phyloP scores from a whole-genome alignment of 345 rosid species.

The Gossypium turneri region DNA sequence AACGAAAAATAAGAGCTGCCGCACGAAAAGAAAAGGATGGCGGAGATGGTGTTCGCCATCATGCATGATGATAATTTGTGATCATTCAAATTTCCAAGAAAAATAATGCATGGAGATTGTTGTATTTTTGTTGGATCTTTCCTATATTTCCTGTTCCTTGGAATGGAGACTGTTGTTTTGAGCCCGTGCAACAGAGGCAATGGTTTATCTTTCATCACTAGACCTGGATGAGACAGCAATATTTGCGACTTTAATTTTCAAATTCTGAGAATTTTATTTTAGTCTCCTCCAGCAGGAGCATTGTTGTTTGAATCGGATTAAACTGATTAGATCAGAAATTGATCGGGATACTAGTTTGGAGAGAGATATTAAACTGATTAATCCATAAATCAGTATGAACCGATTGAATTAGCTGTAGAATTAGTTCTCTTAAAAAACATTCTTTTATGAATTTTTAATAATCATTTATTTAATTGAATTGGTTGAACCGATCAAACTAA shows the following conservation, averaged over 20 bases:
- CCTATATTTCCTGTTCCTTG: constrained; percentile 7
- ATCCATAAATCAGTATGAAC: too few relatives aligned
- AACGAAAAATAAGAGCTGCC: constrained; percentile 70
- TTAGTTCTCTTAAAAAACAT: too few relatives aligned
- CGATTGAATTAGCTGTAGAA: too few relatives aligned
- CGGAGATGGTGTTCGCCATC: constrained; percentile 46
- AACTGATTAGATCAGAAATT: too few relatives aligned
- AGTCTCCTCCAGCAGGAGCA: background rate
- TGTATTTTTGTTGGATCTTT: constrained; percentile 12
- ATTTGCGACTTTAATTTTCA: background rate
- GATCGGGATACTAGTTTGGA: too few relatives aligned
- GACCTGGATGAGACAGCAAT: background rate
- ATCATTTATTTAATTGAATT: too few relatives aligned
- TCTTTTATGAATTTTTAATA: too few relatives aligned
- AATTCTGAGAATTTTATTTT: background rate
- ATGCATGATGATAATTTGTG: constrained; percentile 24
- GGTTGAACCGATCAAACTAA: too few relatives aligned
- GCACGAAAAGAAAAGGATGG: constrained; percentile 49
- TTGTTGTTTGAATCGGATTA: too few relatives aligned
- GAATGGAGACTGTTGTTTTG: constrained; percentile 6
- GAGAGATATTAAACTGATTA: too few relatives aligned
- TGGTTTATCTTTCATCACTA: background rate
- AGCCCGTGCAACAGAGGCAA: constrained; percentile 11
- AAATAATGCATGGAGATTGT: constrained; percentile 17
- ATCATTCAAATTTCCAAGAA: constrained; percentile 25